Percentiles rank a stretch among this genome's conserved stretches.
Conservation (phyloP, 202 grass and related monocot genomes). For the Panicum hallii region DNA sequence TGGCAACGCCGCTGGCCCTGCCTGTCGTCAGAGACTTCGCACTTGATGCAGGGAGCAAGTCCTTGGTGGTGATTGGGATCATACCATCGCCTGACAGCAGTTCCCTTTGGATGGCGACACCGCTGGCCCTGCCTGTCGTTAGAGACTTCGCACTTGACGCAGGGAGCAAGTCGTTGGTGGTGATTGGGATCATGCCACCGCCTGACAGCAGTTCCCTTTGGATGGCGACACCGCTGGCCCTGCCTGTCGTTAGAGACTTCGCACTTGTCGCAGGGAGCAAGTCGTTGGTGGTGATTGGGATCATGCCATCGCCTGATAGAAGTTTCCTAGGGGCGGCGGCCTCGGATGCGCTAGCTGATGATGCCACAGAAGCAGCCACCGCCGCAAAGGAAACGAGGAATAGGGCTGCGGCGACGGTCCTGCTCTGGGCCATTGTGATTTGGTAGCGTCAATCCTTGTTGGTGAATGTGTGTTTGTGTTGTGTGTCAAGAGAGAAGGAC, state of each 20-base stretch:
- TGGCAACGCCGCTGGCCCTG: neutral
- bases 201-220: too few relatives aligned
- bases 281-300: neutral
- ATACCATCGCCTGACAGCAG: neutral
- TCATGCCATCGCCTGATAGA: neutral
- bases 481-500: neutral
- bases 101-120: too few relatives aligned
- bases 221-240: too few relatives aligned
- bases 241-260: neutral
- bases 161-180: too few relatives aligned
- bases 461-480: neutral
- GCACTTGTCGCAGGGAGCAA: neutral
- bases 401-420: neutral
- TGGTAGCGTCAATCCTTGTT: neutral
- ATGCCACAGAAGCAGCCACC: neutral
- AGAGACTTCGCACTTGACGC: too few relatives aligned
- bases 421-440: constrained; percentile 2
- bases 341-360: neutral
- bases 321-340: neutral
- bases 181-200: too few relatives aligned
- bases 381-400: neutral
- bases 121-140: too few relatives aligned
- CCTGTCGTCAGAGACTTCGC: neutral
- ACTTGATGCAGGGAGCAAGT: neutral
- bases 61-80: neutral